phyloP scores from a whole-genome alignment of 352 stramenopile genomes.

The Pythium dissimile region DNA sequence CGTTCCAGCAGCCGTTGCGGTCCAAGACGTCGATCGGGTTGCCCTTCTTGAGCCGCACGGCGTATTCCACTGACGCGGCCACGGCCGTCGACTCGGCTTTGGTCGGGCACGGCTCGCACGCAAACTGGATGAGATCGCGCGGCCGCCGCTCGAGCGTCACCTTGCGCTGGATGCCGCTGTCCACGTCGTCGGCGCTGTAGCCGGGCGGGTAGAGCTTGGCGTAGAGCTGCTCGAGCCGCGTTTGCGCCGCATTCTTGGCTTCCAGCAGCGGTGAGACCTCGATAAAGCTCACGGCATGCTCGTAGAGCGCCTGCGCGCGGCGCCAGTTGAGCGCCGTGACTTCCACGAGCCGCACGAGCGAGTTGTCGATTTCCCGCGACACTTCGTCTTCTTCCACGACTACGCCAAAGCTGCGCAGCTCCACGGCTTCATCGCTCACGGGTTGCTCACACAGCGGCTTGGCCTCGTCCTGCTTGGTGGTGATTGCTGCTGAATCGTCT shows the following conservation, averaged over 20 bases:
- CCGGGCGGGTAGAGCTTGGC: conserved; percentile 40
- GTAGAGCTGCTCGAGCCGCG: conserved; percentile 59
- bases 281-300: conserved; percentile 48
- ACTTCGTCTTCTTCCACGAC: conserved; percentile 79
- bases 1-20: conserved; percentile 74
- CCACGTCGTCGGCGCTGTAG: conserved; percentile 5
- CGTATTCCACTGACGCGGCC: conserved; percentile 66
- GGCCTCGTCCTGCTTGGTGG: neutral
- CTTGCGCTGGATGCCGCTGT: conserved; percentile 16
- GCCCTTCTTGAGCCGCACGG: conserved; percentile 42
- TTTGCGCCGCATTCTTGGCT: conserved; percentile 32
- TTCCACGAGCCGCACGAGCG: conserved; percentile 46
- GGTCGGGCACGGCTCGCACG: conserved; percentile 20
- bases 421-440: neutral
- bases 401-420: conserved; percentile 36
- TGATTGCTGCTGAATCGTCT: neutral
- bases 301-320: conserved; percentile 49
- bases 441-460: neutral
- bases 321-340: conserved; percentile 75
- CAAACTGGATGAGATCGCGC: conserved; percentile 54
- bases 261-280: conserved; percentile 51
- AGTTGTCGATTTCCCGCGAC: conserved; percentile 43
- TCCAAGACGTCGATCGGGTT: conserved; percentile 81
- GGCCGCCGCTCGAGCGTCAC: conserved; percentile 36
- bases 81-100: conserved; percentile 29